A percentile compares a stretch with the other conserved stretches of the same genome.
phyloP scores from a whole-genome alignment of 768 basidiomycete genomes.

The Asterophora lycoperdoides region DNA sequence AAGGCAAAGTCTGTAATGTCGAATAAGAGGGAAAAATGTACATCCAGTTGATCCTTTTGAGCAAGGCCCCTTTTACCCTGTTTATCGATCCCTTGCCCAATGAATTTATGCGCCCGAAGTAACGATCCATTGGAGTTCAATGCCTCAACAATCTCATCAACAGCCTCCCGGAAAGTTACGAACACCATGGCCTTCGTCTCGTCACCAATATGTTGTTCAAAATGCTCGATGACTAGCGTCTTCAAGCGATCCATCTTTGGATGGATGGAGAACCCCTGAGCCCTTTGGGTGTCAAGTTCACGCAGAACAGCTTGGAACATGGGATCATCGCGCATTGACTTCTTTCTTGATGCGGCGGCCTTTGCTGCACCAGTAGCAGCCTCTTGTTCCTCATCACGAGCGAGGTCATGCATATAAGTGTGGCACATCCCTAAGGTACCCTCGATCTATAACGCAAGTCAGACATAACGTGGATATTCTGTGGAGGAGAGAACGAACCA shows the following conservation, averaged over 20 bases:
- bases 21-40: slow-evolving; percentile 29
- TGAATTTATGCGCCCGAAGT: slow-evolving; percentile 79
- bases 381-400: slow-evolving; percentile 33
- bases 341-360: slow-evolving; percentile 39
- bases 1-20: not conserved
- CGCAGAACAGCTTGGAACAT: slow-evolving; percentile 61
- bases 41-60: slow-evolving; percentile 90
- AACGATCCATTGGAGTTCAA: slow-evolving; percentile 75
- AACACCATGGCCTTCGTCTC: slow-evolving; percentile 91
- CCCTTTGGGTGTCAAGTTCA: slow-evolving; percentile 60
- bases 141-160: slow-evolving; percentile 84
- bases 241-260: slow-evolving; percentile 91
- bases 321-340: slow-evolving; percentile 46
- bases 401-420: slow-evolving; percentile 50
- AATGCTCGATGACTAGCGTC: slow-evolving; percentile 73
- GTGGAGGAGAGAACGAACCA: slow-evolving; percentile 46
- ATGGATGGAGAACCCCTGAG: slow-evolving; percentile 59
- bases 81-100: slow-evolving; percentile 86
- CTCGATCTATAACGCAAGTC: slow-evolving; percentile 57
- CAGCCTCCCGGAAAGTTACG: slow-evolving; percentile 82
- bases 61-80: slow-evolving; percentile 82
- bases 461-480: not conserved
- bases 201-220: slow-evolving; percentile 50
- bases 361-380: slow-evolving; percentile 25
- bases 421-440: slow-evolving; percentile 80